These are phyloP conservation scores for Termitomyces sp. DNA, from an alignment of 768 basidiomycete species.

Conservation along the genomic window DNA sequence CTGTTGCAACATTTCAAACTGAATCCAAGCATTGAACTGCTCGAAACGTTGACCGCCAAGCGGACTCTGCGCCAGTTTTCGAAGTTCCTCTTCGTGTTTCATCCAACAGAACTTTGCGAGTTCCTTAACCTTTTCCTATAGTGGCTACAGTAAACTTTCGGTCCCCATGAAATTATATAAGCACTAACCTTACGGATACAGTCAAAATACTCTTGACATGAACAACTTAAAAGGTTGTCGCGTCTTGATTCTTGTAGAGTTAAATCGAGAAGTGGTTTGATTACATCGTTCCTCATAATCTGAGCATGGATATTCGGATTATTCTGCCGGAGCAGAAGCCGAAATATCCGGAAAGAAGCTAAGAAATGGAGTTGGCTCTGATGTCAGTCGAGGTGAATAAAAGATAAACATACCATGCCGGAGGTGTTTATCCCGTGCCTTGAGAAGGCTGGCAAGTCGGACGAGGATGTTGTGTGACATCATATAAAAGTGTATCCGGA, in stretches of 20 bases:
- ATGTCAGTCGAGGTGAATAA: slow-evolving; percentile 8
- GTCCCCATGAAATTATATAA: neutral
- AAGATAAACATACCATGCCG: slow-evolving; percentile 67
- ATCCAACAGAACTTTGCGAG: slow-evolving; percentile 83
- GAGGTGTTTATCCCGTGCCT: slow-evolving; percentile 85
- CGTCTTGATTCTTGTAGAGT: slow-evolving; percentile 78
- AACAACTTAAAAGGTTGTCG: slow-evolving; percentile 92
- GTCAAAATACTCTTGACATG: slow-evolving; percentile 96
- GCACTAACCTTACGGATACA: slow-evolving; percentile 76
- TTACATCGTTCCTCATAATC: slow-evolving; percentile 79
- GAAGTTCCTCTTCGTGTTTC: slow-evolving; percentile 62
- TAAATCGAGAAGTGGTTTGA: slow-evolving; percentile 81
- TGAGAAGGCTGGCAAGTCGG: slow-evolving; percentile 74
- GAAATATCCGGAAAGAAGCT: slow-evolving; percentile 94
- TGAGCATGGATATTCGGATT: slow-evolving; percentile 73
- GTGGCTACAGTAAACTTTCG: neutral
- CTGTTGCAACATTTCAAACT: slow-evolving; percentile 69
- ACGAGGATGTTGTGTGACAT: slow-evolving; percentile 75
- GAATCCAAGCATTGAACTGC: slow-evolving; percentile 54
- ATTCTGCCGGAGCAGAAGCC: slow-evolving; percentile 76
- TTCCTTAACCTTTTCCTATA: slow-evolving; percentile 84
- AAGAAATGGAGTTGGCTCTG: neutral
- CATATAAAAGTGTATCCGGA: slow-evolving; percentile 89
- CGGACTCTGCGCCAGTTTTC: slow-evolving; percentile 55
- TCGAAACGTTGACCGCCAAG: slow-evolving; percentile 68